phyloP scores from a whole-genome alignment of 768 basidiomycete genomes.

The Psilocybe azurescens region DNA sequence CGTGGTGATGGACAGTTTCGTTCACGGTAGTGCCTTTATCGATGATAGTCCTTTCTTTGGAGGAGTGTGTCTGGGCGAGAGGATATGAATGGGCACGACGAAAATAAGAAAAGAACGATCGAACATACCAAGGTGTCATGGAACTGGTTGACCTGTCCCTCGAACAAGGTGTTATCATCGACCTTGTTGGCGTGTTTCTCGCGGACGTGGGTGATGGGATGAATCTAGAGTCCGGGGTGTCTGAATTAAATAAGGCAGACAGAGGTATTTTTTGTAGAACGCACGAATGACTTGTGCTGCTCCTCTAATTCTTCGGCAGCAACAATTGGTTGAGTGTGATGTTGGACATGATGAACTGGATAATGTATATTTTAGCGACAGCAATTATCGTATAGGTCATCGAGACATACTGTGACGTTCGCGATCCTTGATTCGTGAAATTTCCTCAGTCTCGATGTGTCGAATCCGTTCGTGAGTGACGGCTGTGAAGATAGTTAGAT shows the following conservation, averaged over 20 bases:
- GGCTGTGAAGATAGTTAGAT: constrained; percentile 3
- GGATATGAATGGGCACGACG: not conserved
- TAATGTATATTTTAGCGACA: no score
- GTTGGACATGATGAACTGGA: constrained; percentile 42
- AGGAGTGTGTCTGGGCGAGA: constrained; percentile 20
- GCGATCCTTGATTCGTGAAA: constrained; percentile 34
- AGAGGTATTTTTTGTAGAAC: not conserved
- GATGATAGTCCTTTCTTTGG: constrained; percentile 34
- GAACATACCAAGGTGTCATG: constrained; percentile 30
- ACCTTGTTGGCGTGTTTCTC: constrained; percentile 34
- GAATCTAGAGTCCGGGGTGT: constrained; percentile 20
- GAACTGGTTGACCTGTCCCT: constrained; percentile 32
- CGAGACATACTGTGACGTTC: constrained; percentile 38
- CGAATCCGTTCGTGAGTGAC: constrained; percentile 19
- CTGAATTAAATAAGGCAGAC: not conserved
- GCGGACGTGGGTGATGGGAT: constrained; percentile 30
- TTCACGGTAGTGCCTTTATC: constrained; percentile 39
- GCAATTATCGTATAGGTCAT: no score
- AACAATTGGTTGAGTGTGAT: constrained; percentile 40
- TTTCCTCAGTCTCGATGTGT: constrained; percentile 26
- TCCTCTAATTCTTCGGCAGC: constrained; percentile 31
- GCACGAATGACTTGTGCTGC: constrained; percentile 30
- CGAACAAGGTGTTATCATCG: constrained; percentile 33
- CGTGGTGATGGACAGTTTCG: constrained; percentile 39
- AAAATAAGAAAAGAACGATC: not conserved